A percentile compares a stretch with the other conserved stretches of the same genome.
Evolutionary conservation across 305 asterid genomes (phyloP).

Genomic region (Fraxinus nigra): DNA sequence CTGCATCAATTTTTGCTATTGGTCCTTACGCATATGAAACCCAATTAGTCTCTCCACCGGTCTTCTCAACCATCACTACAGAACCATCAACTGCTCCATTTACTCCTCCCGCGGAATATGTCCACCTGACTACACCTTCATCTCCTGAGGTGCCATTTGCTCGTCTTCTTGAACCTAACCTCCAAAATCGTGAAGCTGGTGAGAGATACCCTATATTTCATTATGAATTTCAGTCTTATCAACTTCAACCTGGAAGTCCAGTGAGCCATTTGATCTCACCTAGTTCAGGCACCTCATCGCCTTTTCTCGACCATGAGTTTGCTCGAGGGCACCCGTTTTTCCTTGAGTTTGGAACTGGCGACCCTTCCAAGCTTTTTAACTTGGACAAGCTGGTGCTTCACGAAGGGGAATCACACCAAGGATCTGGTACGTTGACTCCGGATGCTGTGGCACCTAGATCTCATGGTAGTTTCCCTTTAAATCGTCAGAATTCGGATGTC

Average conservation of each 20-base stretch:
- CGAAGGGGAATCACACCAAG: conserved; percentile 69
- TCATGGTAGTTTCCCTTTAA: conserved; percentile 28
- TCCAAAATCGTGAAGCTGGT: conserved; percentile 46
- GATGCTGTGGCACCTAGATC: conserved; percentile 43
- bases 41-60: conserved; percentile 91
- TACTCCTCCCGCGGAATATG: conserved; percentile 91
- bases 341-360: conserved; percentile 48
- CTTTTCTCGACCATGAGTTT: conserved; percentile 64
- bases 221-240: conserved; percentile 78
- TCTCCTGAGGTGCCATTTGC: conserved; percentile 99
- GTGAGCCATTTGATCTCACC: conserved; percentile 90
- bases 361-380: conserved; percentile 55
- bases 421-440: conserved; percentile 69
- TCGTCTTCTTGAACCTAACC: conserved; percentile 67
- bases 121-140: conserved; percentile 83
- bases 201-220: conserved; percentile 56
- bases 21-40: conserved; percentile 94
- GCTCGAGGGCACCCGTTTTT: conserved; percentile 52
- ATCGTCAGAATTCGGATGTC: conserved; percentile 49
- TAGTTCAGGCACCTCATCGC: conserved; percentile 83
- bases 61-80: conserved; percentile 80
- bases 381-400: conserved; percentile 59
- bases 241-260: conserved; percentile 96
- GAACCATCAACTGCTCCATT: conserved; percentile 97
- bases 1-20: conserved; percentile 81